Percentiles rank a stretch among this genome's conserved stretches.
phyloP scores from a whole-genome alignment of 2,329 filamentous ascomycete genomes.

The Fusarium veterinarium region DNA sequence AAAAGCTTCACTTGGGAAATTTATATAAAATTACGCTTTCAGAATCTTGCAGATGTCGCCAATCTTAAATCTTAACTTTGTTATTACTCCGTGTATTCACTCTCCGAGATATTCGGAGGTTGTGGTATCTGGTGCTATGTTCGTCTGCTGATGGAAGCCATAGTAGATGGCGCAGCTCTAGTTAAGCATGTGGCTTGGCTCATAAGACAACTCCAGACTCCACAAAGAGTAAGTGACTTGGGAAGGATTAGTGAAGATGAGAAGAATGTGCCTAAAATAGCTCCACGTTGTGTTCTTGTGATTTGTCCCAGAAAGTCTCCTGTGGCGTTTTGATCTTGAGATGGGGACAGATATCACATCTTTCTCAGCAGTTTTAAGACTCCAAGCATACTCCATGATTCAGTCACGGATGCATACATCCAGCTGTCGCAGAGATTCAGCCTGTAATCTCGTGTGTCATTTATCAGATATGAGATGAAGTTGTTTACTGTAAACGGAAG shows the following conservation, averaged over 20 bases:
- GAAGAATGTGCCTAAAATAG: not conserved
- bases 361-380: not conserved
- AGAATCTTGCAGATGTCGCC: not conserved
- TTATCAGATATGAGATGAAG: not conserved
- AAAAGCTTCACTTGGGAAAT: conserved; percentile 2
- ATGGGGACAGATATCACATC: not conserved
- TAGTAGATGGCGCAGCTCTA: conserved; percentile 8
- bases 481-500: conserved; percentile 20
- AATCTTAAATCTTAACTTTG: not conserved
- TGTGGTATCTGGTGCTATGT: not conserved
- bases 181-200: conserved; percentile 10
- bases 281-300: not conserved
- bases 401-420: not conserved
- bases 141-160: not conserved
- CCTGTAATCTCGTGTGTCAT: not conserved
- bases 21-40: not conserved
- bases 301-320: not conserved
- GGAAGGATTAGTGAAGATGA: not conserved
- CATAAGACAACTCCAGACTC: not conserved
- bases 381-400: not conserved
- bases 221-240: not conserved
- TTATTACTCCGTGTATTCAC: not conserved
- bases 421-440: not conserved
- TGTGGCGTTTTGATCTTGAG: not conserved
- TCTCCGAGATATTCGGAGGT: not conserved